Evolutionary conservation across 2,329 filamentous ascomycete genomes (phyloP), one percentile per base, ranked within the genome.

Genomic region (Colletotrichum camelliae): DNA sequence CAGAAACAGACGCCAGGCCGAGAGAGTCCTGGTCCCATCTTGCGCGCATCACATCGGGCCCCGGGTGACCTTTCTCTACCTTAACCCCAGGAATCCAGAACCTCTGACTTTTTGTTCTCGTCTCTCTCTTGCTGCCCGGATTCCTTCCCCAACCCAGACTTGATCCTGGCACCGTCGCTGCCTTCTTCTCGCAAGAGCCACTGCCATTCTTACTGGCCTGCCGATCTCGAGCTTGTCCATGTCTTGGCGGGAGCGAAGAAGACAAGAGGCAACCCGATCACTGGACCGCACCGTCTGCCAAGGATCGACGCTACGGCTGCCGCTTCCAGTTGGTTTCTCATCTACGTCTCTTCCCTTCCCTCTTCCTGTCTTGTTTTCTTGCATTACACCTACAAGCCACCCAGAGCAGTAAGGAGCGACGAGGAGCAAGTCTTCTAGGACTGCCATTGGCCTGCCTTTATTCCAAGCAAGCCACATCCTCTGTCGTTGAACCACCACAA

Each of bases 231-330:
- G 55, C 55, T 70, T n/a, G 33, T 6, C 37, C 61, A 35, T 21
- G 39, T n/a, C 61, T 7, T 52, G 35, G 61, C 55, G 35, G 39
- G 29, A 69, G 31, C n/a, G 48, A 65, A 52, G 7, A 29, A 73
- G 24, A 21, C 58, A 68, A 58, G 31, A 65, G 60, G 48, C 39
- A 57, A 15, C 31, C 58, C 43, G 65, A 60, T 61, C 43, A 75
- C 33, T 68, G 27, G 55, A 37, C 39, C 39, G 21, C 37, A 68
- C 33, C 37, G 18, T 24, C 48, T 64, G 35, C 29, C 37, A 35
- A 27, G 43, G 74, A 76, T 74, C 74, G 70, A 76, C 70, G 74
- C 70, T 74, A 76, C 70, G n/a, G 48, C 48, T 76, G 29, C 74
- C 70, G 35, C 24, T 74, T 74, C 29, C 43, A 52, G 43, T 52